These are phyloP conservation scores for Cairneyella variabilis DNA, from an alignment of 495 filamentous ascomycete genomes.

Conservation along the genomic window DNA sequence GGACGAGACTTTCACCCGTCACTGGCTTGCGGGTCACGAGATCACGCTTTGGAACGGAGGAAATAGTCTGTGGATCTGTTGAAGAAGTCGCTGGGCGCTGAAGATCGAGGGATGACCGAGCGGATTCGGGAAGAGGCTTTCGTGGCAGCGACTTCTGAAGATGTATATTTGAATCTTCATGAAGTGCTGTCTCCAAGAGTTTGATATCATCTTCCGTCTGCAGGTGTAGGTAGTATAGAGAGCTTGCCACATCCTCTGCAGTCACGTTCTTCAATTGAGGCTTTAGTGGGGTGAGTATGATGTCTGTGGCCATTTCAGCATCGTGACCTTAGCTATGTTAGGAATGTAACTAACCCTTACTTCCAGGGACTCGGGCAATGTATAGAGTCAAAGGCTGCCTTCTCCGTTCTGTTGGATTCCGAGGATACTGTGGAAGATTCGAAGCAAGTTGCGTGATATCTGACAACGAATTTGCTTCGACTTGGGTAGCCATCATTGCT, in stretches of 20 bases:
- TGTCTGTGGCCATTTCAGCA: conserved; percentile 51
- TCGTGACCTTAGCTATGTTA: conserved; percentile 8
- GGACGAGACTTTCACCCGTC: background rate
- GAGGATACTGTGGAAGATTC: conserved; percentile 80
- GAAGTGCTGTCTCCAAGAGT: conserved; percentile 41
- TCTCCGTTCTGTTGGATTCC: conserved; percentile 60
- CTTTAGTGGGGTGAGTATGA: conserved; percentile 90
- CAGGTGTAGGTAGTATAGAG: conserved; percentile 87
- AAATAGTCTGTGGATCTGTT: background rate
- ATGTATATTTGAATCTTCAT: conserved; percentile 28
- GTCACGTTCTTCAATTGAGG: conserved; percentile 84
- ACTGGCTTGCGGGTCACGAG: background rate
- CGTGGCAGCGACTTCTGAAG: conserved; percentile 19
- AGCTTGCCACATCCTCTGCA: conserved; percentile 79
- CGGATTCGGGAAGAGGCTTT: conserved; percentile 20
- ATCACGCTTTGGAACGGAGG: background rate
- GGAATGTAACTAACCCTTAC: conserved; percentile 61
- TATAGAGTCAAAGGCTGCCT: conserved; percentile 75
- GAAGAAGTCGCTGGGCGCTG: background rate
- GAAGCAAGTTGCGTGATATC: conserved; percentile 74
- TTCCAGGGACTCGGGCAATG: conserved; percentile 88
- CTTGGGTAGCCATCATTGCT: conserved; percentile 24
- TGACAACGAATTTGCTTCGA: conserved; percentile 82
- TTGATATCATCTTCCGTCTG: conserved; percentile 56
- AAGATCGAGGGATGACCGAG: conserved; percentile 21